Evolutionary conservation across 1,284 basidiomycete species (phyloP).

Genomic region (Stereum hirsutum): DNA sequence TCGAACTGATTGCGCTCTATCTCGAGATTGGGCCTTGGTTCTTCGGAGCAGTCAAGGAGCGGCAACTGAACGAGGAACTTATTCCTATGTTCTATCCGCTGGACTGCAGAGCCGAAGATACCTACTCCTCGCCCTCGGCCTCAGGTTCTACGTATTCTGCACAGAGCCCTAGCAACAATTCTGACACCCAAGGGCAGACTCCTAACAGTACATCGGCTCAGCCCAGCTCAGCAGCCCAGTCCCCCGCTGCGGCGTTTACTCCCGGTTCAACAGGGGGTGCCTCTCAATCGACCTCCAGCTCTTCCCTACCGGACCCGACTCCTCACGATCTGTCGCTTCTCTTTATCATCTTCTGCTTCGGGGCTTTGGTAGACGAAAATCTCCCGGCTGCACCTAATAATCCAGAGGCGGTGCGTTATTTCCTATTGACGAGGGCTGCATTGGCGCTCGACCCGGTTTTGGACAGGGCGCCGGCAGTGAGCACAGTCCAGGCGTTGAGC

Average conservation of each 20-base stretch:
- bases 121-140: no score
- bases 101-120: no score
- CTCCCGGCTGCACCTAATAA: constrained; percentile 35
- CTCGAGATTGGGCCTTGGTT: constrained; percentile 70
- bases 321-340: constrained; percentile 14
- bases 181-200: no score
- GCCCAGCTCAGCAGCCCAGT: no score
- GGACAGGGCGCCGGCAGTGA: constrained; percentile 55
- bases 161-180: no score
- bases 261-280: not conserved
- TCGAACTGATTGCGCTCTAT: constrained; percentile 49
- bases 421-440: constrained; percentile 47
- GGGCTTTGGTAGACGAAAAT: constrained; percentile 8
- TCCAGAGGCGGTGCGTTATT: constrained; percentile 40
- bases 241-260: not conserved
- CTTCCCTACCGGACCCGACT: not conserved
- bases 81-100: constrained; percentile 55
- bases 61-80: constrained; percentile 53
- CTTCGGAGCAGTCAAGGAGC: constrained; percentile 54
- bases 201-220: no score
- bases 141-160: constrained; percentile 1
- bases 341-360: constrained; percentile 13
- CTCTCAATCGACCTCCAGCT: not conserved
- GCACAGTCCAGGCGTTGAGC: constrained; percentile 57
- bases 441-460: constrained; percentile 55